Percentiles rank a stretch among this genome's conserved stretches.
Evolutionary conservation across 768 basidiomycete genomes (phyloP).

Genomic region (Fibroporia radiculosa): DNA sequence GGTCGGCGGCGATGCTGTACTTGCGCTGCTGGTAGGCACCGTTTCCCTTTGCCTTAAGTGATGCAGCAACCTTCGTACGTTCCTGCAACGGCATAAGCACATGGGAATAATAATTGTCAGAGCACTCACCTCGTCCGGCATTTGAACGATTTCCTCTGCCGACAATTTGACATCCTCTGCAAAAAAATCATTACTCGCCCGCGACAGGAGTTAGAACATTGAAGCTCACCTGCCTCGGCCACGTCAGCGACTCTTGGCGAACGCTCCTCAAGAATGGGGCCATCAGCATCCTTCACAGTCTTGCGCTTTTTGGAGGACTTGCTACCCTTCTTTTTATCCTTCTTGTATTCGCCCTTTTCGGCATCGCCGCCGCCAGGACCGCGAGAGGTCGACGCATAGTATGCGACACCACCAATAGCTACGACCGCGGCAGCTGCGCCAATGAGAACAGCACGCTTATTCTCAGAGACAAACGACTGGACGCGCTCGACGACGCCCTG

Average conservation of each 20-base stretch:
- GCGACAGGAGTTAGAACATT: neutral
- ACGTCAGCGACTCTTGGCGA: constrained; percentile 34
- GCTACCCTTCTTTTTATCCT: constrained; percentile 41
- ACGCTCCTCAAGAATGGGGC: constrained; percentile 77
- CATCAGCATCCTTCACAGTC: constrained; percentile 48
- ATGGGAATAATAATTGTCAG: neutral
- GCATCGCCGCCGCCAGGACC: constrained; percentile 25
- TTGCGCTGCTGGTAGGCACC: constrained; percentile 55
- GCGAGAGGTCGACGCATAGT: constrained; percentile 59
- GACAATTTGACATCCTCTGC: constrained; percentile 39
- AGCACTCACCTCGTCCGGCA: constrained; percentile 49
- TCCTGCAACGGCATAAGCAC: constrained; percentile 34
- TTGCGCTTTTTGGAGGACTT: constrained; percentile 63
- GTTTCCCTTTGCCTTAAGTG: constrained; percentile 69
- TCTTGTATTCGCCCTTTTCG: constrained; percentile 39
- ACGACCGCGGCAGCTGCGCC: constrained; percentile 64
- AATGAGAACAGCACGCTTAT: constrained; percentile 69
- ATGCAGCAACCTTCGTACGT: constrained; percentile 50
- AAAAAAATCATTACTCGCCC: constrained; percentile 5
- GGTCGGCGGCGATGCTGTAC: constrained; percentile 50
- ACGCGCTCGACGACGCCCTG: constrained; percentile 50
- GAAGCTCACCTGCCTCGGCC: constrained; percentile 17
- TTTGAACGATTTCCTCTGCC: constrained; percentile 45
- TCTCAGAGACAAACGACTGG: constrained; percentile 62
- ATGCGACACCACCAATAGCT: constrained; percentile 69